Conservation (phyloP, 768 basidiomycete genomes). For the Tulasnella sp. region DNA sequence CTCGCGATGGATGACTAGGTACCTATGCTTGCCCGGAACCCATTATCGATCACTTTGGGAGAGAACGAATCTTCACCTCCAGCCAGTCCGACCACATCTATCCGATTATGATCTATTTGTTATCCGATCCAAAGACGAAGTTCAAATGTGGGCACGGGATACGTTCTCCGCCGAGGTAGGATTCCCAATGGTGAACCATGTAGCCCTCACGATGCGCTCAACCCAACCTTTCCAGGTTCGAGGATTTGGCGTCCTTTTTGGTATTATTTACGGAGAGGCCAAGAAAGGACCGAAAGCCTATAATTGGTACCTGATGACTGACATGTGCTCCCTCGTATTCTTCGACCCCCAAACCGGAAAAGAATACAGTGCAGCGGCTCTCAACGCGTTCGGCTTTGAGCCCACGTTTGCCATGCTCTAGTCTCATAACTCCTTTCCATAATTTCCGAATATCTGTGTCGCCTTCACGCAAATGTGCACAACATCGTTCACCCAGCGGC, state of each 20-base stretch:
- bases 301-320: too few species aligned
- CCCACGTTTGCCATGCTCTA: background rate
- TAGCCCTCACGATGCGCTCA: too few species aligned
- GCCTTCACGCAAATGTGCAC: too few species aligned
- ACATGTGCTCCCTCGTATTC: too few species aligned
- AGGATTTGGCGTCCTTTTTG: too few species aligned
- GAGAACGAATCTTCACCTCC: background rate
- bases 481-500: too few species aligned
- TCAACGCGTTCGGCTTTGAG: background rate
- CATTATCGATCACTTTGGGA: background rate
- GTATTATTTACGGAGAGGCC: too few species aligned
- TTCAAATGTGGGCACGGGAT: background rate
- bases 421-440: background rate
- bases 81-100: background rate
- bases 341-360: background rate
- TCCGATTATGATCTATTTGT: constrained; percentile 5
- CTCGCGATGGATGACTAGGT: background rate
- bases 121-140: background rate
- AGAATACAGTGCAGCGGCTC: background rate
- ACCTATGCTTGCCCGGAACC: background rate
- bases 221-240: too few species aligned
- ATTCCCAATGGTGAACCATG: background rate
- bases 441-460: background rate
- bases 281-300: too few species aligned
- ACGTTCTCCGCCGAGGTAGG: background rate